Percentiles rank a stretch among this genome's conserved stretches.
Conservation (phyloP, 352 stramenopile genomes). For the Pythium volutum region DNA sequence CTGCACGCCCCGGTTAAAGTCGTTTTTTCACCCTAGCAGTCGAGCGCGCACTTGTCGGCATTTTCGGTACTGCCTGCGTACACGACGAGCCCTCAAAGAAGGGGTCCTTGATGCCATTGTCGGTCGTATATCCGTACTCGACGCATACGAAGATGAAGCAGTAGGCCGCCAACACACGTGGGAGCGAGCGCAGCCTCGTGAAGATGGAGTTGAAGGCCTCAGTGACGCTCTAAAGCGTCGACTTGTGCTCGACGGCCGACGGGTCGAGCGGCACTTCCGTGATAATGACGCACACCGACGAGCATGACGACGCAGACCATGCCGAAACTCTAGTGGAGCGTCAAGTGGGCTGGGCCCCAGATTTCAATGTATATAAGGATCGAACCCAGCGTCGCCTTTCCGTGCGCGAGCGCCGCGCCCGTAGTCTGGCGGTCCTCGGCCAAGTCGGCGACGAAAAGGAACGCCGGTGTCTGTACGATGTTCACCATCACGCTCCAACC, state of each 20-base stretch:
- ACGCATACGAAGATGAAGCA: conserved; percentile 40
- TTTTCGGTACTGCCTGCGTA: conserved; percentile 25
- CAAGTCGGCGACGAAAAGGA: conserved; percentile 49
- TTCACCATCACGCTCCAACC: conserved; percentile 30
- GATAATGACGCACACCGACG: conserved; percentile 12
- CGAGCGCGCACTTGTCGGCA: conserved; percentile 28
- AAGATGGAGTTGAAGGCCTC: no score
- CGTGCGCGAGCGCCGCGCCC: conserved; percentile 40
- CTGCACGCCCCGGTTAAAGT: conserved; percentile 42
- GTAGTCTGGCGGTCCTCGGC: conserved; percentile 47
- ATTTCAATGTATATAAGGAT: conserved; percentile 49
- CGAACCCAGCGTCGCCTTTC: conserved; percentile 41
- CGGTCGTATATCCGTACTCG: conserved; percentile 46
- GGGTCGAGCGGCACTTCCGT: no score
- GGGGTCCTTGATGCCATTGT: conserved; percentile 55
- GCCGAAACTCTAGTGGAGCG: conserved; percentile 44
- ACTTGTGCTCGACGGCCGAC: no score
- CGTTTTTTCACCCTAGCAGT: conserved; percentile 32
- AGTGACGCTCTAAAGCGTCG: no score
- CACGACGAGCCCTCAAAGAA: conserved; percentile 42
- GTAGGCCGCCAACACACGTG: conserved; percentile 32
- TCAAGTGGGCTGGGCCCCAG: conserved; percentile 43
- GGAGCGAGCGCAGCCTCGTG: conserved; percentile 30
- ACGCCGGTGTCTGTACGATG: conserved; percentile 16
- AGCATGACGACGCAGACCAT: conserved; percentile 46